Conservation (phyloP, 768 basidiomycete species). For the Scleroderma citrinum region DNA sequence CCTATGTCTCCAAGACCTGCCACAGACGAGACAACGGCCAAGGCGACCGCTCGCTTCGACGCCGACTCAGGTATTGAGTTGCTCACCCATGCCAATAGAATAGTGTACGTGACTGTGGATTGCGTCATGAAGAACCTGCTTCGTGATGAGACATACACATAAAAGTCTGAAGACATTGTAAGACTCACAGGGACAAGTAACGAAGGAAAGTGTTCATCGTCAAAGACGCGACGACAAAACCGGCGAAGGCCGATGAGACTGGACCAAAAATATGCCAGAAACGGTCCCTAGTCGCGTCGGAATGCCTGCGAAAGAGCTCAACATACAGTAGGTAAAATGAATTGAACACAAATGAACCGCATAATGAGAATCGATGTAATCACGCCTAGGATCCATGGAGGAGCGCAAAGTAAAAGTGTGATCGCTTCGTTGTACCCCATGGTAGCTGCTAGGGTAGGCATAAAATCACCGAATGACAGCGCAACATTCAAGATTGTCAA, state of each 20-base stretch:
- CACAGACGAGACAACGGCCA: conserved; percentile 6
- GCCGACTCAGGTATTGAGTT: conserved; percentile 63
- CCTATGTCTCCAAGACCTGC: conserved; percentile 3
- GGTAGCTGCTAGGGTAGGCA: conserved; percentile 71
- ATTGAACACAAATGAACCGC: conserved; percentile 30
- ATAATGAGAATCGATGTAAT: conserved; percentile 48
- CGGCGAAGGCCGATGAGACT: conserved; percentile 52
- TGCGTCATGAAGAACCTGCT: conserved; percentile 67
- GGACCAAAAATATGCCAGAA: conserved; percentile 28
- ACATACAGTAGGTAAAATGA: not conserved
- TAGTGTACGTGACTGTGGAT: conserved; percentile 61
- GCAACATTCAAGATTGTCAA: conserved; percentile 33
- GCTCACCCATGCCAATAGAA: conserved; percentile 44
- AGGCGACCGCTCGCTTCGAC: conserved; percentile 57
- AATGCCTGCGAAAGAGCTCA: conserved; percentile 41
- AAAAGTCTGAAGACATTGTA: not conserved
- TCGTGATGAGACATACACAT: not conserved
- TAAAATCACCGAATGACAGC: conserved; percentile 75
- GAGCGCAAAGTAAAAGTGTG: conserved; percentile 69
- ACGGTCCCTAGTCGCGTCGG: conserved; percentile 50
- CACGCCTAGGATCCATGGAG: conserved; percentile 67
- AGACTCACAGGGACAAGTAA: conserved; percentile 43
- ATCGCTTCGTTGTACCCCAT: conserved; percentile 59
- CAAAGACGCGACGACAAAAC: conserved; percentile 61
- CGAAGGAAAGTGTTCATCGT: conserved; percentile 60